These are phyloP conservation scores for Nakaseomyces delphensis DNA, from an alignment of 1,139 yeast species.

Conservation along the genomic window DNA sequence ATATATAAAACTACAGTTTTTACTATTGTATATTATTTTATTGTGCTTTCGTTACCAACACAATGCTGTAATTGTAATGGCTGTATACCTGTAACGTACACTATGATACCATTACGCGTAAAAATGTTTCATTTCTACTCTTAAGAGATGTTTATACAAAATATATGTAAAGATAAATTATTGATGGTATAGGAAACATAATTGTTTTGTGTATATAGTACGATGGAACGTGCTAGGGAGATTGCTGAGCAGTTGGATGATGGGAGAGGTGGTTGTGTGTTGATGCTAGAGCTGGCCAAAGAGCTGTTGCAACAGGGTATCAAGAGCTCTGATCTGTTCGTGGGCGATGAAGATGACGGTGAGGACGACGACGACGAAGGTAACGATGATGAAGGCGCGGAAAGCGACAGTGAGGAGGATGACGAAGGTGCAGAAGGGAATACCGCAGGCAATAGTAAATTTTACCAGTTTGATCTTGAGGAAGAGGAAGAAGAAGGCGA, in stretches of 20 bases:
- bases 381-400: conserved; percentile 14
- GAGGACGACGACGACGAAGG: conserved; percentile 20
- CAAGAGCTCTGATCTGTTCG: conserved; percentile 62
- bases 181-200: too few relatives aligned
- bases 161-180: too few relatives aligned
- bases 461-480: conserved; percentile 52
- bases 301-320: conserved; percentile 50
- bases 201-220: too few relatives aligned
- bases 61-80: too few relatives aligned
- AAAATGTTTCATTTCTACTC: too few relatives aligned
- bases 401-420: conserved; percentile 19
- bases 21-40: too few relatives aligned
- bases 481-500: conserved; percentile 34
- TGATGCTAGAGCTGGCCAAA: conserved; percentile 1
- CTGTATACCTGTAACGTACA: too few relatives aligned
- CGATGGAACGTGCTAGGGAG: conserved; percentile 4
- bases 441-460: conserved; percentile 25
- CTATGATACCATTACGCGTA: too few relatives aligned
- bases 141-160: too few relatives aligned
- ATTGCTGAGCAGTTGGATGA: not conserved
- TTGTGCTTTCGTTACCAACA: too few relatives aligned
- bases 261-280: not conserved
- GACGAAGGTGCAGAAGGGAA: conserved; percentile 17
- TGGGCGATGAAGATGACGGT: conserved; percentile 15
- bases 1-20: too few relatives aligned